Percentiles rank a stretch among this genome's conserved stretches.
Evolutionary conservation across 2,329 filamentous ascomycete species (phyloP).

Genomic region (Bisporella sp.): DNA sequence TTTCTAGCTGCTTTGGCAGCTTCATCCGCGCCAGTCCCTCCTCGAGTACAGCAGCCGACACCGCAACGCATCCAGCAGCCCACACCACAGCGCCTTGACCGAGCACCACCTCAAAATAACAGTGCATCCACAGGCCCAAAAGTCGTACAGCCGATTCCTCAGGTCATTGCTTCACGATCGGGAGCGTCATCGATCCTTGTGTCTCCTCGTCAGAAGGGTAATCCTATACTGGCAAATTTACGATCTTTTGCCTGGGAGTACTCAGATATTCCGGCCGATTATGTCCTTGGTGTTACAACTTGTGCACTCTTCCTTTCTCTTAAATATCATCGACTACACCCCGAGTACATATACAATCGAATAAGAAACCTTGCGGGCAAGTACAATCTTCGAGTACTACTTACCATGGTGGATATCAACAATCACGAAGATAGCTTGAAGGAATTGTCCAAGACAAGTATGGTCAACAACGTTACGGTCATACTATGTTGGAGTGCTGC

Average conservation of each 20-base stretch:
- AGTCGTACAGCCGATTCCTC: slow-evolving; percentile 81
- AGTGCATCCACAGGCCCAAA: slow-evolving; percentile 35
- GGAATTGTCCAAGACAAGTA: slow-evolving; percentile 84
- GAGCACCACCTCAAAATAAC: slow-evolving; percentile 32
- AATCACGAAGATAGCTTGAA: slow-evolving; percentile 88
- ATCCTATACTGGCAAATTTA: slow-evolving; percentile 80
- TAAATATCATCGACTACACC: slow-evolving; percentile 95
- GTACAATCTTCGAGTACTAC: slow-evolving; percentile 78
- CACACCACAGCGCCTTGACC: slow-evolving; percentile 49
- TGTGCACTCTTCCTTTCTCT: slow-evolving; percentile 89
- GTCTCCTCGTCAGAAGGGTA: slow-evolving; percentile 88
- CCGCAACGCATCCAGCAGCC: slow-evolving; percentile 35
- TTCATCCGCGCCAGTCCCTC: slow-evolving; percentile 24
- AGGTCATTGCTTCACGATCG: slow-evolving; percentile 62
- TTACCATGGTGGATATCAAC: slow-evolving; percentile 90
- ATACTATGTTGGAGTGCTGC: slow-evolving; percentile 91
- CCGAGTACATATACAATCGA: slow-evolving; percentile 94
- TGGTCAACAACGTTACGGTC: slow-evolving; percentile 88
- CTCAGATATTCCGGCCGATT: slow-evolving; percentile 92
- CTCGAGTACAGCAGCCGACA: slow-evolving; percentile 30
- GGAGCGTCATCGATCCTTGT: slow-evolving; percentile 77
- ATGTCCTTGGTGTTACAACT: slow-evolving; percentile 78
- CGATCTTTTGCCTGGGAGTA: slow-evolving; percentile 90
- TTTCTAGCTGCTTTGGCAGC: slow-evolving; percentile 49
- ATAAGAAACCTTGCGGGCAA: slow-evolving; percentile 78